Percentiles rank a stretch among this genome's conserved stretches.
Conservation (phyloP, 2,329 filamentous ascomycete species). For the Colletotrichum eremochloae region DNA sequence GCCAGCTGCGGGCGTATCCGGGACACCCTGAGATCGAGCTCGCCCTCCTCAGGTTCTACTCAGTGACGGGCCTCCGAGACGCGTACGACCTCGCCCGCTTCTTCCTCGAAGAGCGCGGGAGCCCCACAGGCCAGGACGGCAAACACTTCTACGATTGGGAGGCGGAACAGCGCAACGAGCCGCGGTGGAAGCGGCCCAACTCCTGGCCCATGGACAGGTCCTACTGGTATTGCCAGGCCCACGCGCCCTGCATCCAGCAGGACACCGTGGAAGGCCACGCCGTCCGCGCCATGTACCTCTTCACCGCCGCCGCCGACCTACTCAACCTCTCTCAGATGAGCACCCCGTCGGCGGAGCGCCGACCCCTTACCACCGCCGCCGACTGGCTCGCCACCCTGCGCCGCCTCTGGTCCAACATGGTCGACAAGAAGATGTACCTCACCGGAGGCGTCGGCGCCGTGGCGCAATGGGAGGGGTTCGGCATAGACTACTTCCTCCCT, state of each 20-base stretch:
- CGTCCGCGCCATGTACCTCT: constrained; percentile 71
- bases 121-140: constrained; percentile 58
- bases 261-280: constrained; percentile 69
- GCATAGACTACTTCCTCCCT: constrained; percentile 69
- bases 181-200: constrained; percentile 59
- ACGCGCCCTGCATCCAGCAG: constrained; percentile 67
- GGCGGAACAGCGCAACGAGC: constrained; percentile 48
- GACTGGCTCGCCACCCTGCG: constrained; percentile 56
- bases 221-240: constrained; percentile 69
- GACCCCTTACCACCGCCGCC: constrained; percentile 44
- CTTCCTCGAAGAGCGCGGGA: constrained; percentile 71
- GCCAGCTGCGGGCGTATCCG: constrained; percentile 69
- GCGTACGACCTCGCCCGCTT: constrained; percentile 64
- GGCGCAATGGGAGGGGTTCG: constrained; percentile 72
- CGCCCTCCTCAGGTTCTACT: constrained; percentile 55
- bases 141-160: constrained; percentile 68
- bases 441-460: constrained; percentile 72
- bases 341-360: constrained; percentile 24
- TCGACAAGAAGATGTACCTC: constrained; percentile 71
- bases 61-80: constrained; percentile 48
- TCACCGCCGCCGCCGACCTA: constrained; percentile 70
- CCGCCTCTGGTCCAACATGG: constrained; percentile 71
- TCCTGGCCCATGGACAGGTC: constrained; percentile 58
- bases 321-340: constrained; percentile 53
- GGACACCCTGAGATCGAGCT: constrained; percentile 70